These are phyloP conservation scores for Xerocomellus chrysenteron DNA, from an alignment of 768 basidiomycete species.

Conservation along the genomic window DNA sequence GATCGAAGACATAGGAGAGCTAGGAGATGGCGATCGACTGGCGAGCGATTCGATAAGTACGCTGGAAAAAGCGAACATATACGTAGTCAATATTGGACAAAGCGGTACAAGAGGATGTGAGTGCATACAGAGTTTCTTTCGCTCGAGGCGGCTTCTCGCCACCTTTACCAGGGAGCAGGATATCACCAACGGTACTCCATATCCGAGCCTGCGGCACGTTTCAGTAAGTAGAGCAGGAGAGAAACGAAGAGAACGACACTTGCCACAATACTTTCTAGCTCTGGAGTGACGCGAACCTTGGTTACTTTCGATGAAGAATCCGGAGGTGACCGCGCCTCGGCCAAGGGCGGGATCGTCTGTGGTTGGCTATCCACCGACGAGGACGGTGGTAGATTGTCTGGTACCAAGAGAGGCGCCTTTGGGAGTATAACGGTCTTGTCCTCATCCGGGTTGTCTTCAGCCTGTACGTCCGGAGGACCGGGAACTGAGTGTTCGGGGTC, in stretches of 20 bases:
- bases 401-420: constrained; percentile 4
- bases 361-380: constrained; percentile 1
- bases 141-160: constrained; percentile 46
- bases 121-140: constrained; percentile 61
- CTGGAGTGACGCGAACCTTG: constrained; percentile 54
- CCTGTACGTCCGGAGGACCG: not conserved
- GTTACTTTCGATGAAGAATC: constrained; percentile 24
- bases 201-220: constrained; percentile 53
- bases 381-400: not conserved
- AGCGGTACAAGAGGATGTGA: not conserved
- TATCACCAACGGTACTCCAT: constrained; percentile 64
- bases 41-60: constrained; percentile 58
- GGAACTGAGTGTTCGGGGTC: constrained; percentile 1
- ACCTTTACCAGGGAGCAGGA: constrained; percentile 55
- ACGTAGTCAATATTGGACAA: not conserved
- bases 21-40: constrained; percentile 46
- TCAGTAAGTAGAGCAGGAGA: not conserved
- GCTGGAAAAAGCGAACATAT: constrained; percentile 33
- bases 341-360: constrained; percentile 3
- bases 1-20: constrained; percentile 58
- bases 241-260: constrained; percentile 22
- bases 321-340: constrained; percentile 2
- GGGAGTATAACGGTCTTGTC: constrained; percentile 33
- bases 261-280: constrained; percentile 66
- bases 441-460: constrained; percentile 24